A percentile compares a stretch with the other conserved stretches of the same genome.
phyloP scores from a whole-genome alignment of 257 asterid species.

The Nicotiana otophora region DNA sequence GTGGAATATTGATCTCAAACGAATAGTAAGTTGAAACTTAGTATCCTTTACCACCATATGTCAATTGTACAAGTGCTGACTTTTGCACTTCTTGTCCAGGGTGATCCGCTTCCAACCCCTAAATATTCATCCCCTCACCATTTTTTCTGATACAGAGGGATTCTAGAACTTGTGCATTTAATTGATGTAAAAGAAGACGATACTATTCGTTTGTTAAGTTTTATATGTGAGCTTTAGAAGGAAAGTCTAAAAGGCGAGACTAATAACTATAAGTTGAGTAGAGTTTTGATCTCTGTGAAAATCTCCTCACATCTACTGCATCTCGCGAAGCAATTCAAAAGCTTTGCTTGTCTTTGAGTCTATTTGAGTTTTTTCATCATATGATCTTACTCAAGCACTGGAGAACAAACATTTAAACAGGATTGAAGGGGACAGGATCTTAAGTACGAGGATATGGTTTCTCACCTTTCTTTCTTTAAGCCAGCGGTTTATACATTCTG shows the following conservation, averaged over 20 bases:
- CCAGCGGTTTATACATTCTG: constrained; percentile 69
- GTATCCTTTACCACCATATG: background rate
- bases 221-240: background rate
- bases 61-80: background rate
- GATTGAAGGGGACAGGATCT: background rate
- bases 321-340: background rate
- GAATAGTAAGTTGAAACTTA: background rate
- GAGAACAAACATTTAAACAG: background rate
- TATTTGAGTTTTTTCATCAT: background rate
- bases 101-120: background rate
- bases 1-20: background rate
- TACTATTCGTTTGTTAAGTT: background rate
- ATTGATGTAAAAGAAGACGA: background rate
- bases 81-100: background rate
- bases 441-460: background rate
- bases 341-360: background rate
- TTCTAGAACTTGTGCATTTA: background rate
- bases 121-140: background rate
- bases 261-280: background rate
- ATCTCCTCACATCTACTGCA: background rate
- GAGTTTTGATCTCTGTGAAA: background rate
- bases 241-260: background rate
- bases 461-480: constrained; percentile 63
- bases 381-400: background rate
- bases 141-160: background rate